These are phyloP conservation scores for Sporisorium sorghi DNA, from an alignment of 1,284 basidiomycete genomes.

Conservation along the genomic window DNA sequence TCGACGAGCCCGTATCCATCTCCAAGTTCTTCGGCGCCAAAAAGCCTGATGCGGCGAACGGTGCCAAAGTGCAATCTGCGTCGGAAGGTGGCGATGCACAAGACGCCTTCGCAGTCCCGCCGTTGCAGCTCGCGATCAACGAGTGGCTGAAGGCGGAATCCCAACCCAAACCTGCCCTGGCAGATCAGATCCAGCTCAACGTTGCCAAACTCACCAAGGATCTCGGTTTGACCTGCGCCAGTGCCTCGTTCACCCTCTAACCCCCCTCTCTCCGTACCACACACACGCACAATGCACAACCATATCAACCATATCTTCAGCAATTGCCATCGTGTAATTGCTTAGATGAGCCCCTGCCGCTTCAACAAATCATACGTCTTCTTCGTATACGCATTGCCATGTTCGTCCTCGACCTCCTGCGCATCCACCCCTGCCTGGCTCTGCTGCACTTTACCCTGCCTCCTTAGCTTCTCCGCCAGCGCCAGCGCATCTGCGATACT, in stretches of 20 bases:
- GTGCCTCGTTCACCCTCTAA: constrained; percentile 18
- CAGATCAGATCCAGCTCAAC: constrained; percentile 14
- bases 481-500: constrained; percentile 94
- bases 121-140: constrained; percentile 28
- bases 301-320: too few relatives aligned
- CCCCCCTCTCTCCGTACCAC: too few relatives aligned
- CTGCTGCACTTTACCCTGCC: constrained; percentile 50
- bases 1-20: constrained; percentile 53
- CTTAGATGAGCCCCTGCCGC: constrained; percentile 63
- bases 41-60: constrained; percentile 7
- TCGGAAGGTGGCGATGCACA: background rate
- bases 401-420: constrained; percentile 67
- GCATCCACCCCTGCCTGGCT: constrained; percentile 56
- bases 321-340: too few relatives aligned
- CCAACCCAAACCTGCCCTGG: constrained; percentile 2
- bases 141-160: constrained; percentile 30
- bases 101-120: constrained; percentile 6
- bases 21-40: constrained; percentile 49
- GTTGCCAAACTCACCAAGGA: constrained; percentile 30
- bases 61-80: background rate
- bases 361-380: constrained; percentile 69
- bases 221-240: constrained; percentile 13
- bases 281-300: too few relatives aligned
- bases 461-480: constrained; percentile 63
- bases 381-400: constrained; percentile 66